These are phyloP conservation scores for Sporobolomyces roseus DNA, from an alignment of 768 basidiomycete species.

Conservation along the genomic window DNA sequence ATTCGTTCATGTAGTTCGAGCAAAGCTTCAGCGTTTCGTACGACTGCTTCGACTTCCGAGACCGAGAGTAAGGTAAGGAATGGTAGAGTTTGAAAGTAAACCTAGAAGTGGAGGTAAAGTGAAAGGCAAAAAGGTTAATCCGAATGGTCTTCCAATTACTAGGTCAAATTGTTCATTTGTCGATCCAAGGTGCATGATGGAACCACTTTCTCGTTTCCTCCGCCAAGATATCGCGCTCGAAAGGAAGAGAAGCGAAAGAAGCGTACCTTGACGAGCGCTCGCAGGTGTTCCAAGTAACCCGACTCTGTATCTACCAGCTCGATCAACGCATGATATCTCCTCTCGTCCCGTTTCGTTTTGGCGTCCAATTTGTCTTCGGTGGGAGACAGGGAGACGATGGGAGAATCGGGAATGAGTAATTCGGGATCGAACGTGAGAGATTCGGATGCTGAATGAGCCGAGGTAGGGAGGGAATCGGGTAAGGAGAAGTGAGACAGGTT, in stretches of 20 bases:
- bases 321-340: slow-evolving; percentile 66
- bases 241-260: background rate
- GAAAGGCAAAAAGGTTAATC: too few species aligned
- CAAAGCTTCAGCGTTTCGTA: slow-evolving; percentile 31
- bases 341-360: slow-evolving; percentile 38
- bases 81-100: slow-evolving; percentile 44
- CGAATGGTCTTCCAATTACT: too few species aligned
- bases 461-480: background rate
- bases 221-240: too few species aligned
- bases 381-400: background rate
- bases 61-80: slow-evolving; percentile 40
- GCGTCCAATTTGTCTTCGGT: background rate
- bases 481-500: slow-evolving; percentile 29
- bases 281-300: slow-evolving; percentile 73
- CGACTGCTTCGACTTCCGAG: slow-evolving; percentile 25
- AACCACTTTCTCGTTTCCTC: too few species aligned
- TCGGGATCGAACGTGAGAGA: slow-evolving; percentile 2
- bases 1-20: slow-evolving; percentile 43
- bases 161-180: too few species aligned
- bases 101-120: slow-evolving; percentile 28
- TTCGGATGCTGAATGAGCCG: background rate
- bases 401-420: slow-evolving; percentile 16
- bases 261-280: slow-evolving; percentile 66
- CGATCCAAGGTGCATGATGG: too few species aligned
- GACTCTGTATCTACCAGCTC: slow-evolving; percentile 83